Base-by-base conservation (phyloP, 352 stramenopile species). In the Thalassiosira exigua region DNA sequence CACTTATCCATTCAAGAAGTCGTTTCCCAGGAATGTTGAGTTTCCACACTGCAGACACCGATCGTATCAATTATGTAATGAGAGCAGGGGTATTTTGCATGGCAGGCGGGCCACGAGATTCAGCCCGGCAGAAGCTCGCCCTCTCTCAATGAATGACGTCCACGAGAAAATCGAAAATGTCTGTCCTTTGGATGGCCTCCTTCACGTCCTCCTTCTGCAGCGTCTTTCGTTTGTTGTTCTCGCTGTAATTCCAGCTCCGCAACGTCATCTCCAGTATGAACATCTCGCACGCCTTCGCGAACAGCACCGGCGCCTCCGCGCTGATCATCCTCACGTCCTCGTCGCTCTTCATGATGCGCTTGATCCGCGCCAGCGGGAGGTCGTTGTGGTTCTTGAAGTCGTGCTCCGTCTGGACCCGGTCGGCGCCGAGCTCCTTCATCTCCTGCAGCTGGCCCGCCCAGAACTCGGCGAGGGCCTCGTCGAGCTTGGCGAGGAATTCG, bases 361-460 rank as follows among this genome's bases (percentile, higher is more conserved):
- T 99, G 91, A 99, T 99, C 41, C 97, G 92, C 19, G 97, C 97
- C 50, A 99, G 85, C 14, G 97, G 97, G 51, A 99, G 90, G 85
- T 99, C 97, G 84, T 99, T 99, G 92, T 99, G 97, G 79, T 98
- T 99, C 91, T 99, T 99, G 71, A 99, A 99, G 74, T 99, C 96
- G 90, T 98, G 95, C 86, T 98, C 96, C 30, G 94, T 98, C 66
- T 88, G 75, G 17, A 80, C 54, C 26, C 59, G 68, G 51, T 89
- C 88, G 19, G 96, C 94, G 83, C 96, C 93, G 26, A 98, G 84
- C 76, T 95, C 90, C 72, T 96, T 93, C 92, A 98, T 97, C 84
- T 95, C 87, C 11, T 95, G 72, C 19, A 97, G 74, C 79, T 98
- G 95, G 62, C 96, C 95, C 27, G 89, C 89, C 96, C 96, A 98